Base-by-base conservation (phyloP, 768 basidiomycete genomes). In the Kwoniella dendrophila region DNA sequence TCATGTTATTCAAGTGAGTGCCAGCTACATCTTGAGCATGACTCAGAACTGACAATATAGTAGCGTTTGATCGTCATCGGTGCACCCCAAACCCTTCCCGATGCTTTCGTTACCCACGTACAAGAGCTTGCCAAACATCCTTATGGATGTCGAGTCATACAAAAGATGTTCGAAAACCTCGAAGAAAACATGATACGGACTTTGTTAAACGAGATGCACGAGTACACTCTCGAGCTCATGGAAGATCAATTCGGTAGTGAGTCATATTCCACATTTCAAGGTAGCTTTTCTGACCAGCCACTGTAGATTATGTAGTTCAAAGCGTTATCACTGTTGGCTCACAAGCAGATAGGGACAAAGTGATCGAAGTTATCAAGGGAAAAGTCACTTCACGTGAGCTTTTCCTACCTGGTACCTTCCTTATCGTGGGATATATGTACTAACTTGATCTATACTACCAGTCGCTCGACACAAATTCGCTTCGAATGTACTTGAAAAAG, bases 401-500 rank as follows among this genome's bases (percentile, higher is more conserved):
- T 20, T 4, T 33, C 32, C 32, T 11, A 50, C 29, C 27, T 16
- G 22, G 16, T 26, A 29, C 12, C 24, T 29, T 11, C 3, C 18
- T 0, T 12, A 38, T 38, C 36, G 36, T 18, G 18, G 8, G 36
- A 38, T 18, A n/a, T 11, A 7, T 34, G 10, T 27, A 27, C 22
- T 18, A 20, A 34, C 16, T 22, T 29, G 24, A 45, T 14, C n/a
- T 14, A 14, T 33, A 3, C 22, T 8, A 29, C 6, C 59, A 78
- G 77, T 75, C 27, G 65, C 67, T n/a, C 63, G 73, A 16, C 76
- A 77, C 75, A 95, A 95, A 76, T 95, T 90, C 72, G 93, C 92
- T 4, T 96, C 93, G 4, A 98, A 99, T 72, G 95, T 97, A 20
- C 90, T 89, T 77, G 94, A 95, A 80, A 93, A 92, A 79, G 92